Evolutionary conservation across 257 asterid genomes (phyloP), one percentile per base, ranked within the genome.

Genomic region (Datura wrightii): DNA sequence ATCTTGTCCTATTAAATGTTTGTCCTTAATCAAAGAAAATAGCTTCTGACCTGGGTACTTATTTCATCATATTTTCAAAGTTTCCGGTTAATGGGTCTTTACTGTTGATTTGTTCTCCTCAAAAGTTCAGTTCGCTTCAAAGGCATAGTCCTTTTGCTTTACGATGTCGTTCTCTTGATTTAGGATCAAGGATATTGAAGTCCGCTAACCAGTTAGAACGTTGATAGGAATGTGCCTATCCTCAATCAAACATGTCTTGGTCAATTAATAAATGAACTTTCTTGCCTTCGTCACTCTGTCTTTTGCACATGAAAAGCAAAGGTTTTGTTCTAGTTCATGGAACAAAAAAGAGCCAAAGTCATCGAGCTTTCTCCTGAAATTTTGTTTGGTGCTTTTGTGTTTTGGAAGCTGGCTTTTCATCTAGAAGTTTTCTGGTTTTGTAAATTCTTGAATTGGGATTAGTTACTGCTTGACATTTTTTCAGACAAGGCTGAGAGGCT

Each of bases 401-500:
- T 19, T 60, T 3, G 67, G 37, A 24, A 60, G 39, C 37, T 60
- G 13, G 67, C 8, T 1, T 60, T 60, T 60, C 67, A 60, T 58
- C 39, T 8, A 8, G 14, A 60, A 60, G 67, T 60, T 58, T 58
- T 58, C 65, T 58, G 37, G 67, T 60, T 60, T 3, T 24, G 67
- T 60, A 19, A 60, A 60, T 24, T 62, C 69, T 62, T 62, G 69
- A 60, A 59, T 8, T 3, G 11, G 5, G 36, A 3, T 2, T 7
- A 59, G 13, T 59, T 59, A 59, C 31, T 59, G 36, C 39, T 19
- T 60, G 5, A 3, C 39, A 24, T 60, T 60, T 60, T 24, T 60
- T 24, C 69, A 60, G 39, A 8, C 0, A 60, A 96, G 90, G 97
- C 97, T 74, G 99, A 96, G 84, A 92, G 93, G 91, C 91, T 94